Percentiles rank a stretch among this genome's conserved stretches.
Evolutionary conservation across 2,329 filamentous ascomycete species (phyloP).

Genomic region (Fusarium pseudonygamai): DNA sequence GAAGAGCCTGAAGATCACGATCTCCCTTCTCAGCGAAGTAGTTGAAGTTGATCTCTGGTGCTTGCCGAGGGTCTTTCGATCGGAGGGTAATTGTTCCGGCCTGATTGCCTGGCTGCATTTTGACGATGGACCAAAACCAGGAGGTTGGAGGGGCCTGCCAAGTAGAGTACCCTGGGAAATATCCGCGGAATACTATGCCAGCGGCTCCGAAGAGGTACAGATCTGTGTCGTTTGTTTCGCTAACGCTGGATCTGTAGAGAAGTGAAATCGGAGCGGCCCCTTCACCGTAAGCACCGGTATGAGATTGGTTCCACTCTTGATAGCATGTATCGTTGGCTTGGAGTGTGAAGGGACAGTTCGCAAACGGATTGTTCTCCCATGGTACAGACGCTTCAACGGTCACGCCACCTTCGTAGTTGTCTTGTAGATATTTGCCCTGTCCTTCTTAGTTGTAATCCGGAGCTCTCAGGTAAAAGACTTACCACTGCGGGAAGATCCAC

Average conservation of each 20-base stretch:
- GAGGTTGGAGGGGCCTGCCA: slow-evolving; percentile 46
- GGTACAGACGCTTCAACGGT: slow-evolving; percentile 29
- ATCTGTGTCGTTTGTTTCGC: slow-evolving; percentile 42
- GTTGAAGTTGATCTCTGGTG: slow-evolving; percentile 70
- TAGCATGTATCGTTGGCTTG: slow-evolving; percentile 47
- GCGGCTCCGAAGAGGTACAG: slow-evolving; percentile 45
- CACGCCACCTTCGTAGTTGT: slow-evolving; percentile 43
- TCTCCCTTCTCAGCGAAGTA: slow-evolving; percentile 56
- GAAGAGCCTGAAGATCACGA: slow-evolving; percentile 9
- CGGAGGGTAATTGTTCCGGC: slow-evolving; percentile 69
- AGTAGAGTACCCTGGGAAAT: slow-evolving; percentile 42
- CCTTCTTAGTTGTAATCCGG: background rate
- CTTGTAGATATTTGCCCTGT: slow-evolving; percentile 39
- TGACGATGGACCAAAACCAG: slow-evolving; percentile 51
- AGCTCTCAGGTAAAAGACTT: too few relatives aligned
- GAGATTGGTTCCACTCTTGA: slow-evolving; percentile 41
- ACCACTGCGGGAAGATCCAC: slow-evolving; percentile 58
- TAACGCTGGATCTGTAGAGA: slow-evolving; percentile 42
- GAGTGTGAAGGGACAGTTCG: slow-evolving; percentile 13
- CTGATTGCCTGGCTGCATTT: slow-evolving; percentile 69
- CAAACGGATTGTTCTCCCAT: slow-evolving; percentile 28
- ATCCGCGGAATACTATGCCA: slow-evolving; percentile 41
- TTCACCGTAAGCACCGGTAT: slow-evolving; percentile 38
- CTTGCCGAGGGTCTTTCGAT: slow-evolving; percentile 69
- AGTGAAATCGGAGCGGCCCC: slow-evolving; percentile 38